phyloP scores from a whole-genome alignment of 495 filamentous ascomycete species.

The Schizothecium vesticola region DNA sequence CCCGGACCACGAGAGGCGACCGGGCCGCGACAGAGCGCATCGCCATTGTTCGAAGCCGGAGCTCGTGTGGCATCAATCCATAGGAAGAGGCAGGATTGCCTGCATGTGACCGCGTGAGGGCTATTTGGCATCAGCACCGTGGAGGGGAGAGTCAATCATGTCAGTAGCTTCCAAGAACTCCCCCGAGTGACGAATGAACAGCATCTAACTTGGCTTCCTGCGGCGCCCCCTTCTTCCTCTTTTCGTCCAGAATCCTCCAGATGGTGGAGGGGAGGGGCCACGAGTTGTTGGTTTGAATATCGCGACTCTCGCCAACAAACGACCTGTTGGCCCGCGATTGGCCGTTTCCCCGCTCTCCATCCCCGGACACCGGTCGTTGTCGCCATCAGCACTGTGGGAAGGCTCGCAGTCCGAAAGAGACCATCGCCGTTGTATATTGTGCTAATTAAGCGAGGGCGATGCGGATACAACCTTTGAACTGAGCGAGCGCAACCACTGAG shows the following conservation, averaged over 20 bases:
- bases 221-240: background rate
- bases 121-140: background rate
- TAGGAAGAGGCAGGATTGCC: too few relatives aligned
- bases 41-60: background rate
- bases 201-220: background rate
- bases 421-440: background rate
- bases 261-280: background rate
- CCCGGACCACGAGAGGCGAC: background rate
- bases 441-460: background rate
- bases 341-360: background rate
- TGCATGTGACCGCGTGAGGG: background rate
- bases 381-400: background rate
- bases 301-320: background rate
- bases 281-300: background rate
- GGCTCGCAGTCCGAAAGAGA: background rate
- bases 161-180: background rate
- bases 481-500: background rate
- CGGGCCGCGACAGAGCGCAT: background rate
- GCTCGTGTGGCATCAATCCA: background rate
- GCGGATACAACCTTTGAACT: background rate
- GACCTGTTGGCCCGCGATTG: background rate
- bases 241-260: background rate
- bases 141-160: background rate
- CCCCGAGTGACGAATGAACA: background rate
- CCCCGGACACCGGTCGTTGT: background rate